Evolutionary conservation across 1,284 basidiomycete species (phyloP).

Genomic region (Thecaphora thlaspeos): DNA sequence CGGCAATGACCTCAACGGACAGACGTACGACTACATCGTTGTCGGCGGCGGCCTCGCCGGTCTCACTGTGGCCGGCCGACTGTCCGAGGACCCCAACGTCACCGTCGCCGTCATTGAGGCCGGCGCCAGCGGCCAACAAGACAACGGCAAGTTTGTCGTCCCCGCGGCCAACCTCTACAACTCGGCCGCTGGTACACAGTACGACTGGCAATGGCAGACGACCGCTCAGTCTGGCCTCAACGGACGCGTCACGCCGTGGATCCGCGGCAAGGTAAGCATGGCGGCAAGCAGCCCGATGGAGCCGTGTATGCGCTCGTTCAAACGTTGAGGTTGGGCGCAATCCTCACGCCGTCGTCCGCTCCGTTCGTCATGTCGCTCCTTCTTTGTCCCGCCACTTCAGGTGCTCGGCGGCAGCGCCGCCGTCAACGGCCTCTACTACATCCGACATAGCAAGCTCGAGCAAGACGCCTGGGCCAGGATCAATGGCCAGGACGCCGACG

Average conservation of each 20-base stretch:
- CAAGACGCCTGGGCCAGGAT: constrained; percentile 38
- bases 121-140: constrained; percentile 55
- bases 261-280: constrained; percentile 28
- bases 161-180: constrained; percentile 47
- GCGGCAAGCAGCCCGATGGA: constrained; percentile 3
- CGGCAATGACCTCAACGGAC: constrained; percentile 15
- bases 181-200: constrained; percentile 19
- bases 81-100: constrained; percentile 41
- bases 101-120: constrained; percentile 61
- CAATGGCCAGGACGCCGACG: constrained; percentile 13
- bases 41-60: constrained; percentile 65
- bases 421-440: constrained; percentile 50
- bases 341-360: too few relatives aligned
- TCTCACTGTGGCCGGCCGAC: constrained; percentile 41
- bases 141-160: constrained; percentile 22
- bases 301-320: too few relatives aligned
- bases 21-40: constrained; percentile 56
- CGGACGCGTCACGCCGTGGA: constrained; percentile 10
- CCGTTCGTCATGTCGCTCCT: too few relatives aligned
- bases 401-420: constrained; percentile 49
- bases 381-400: too few relatives aligned
- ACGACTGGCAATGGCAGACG: constrained; percentile 48
- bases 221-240: constrained; percentile 17
- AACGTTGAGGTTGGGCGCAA: too few relatives aligned
- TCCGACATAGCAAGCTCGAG: constrained; percentile 31